Percentiles rank a stretch among this genome's conserved stretches.
Evolutionary conservation across 2,329 filamentous ascomycete genomes (phyloP).

Genomic region (Stemphylium lycopersici): DNA sequence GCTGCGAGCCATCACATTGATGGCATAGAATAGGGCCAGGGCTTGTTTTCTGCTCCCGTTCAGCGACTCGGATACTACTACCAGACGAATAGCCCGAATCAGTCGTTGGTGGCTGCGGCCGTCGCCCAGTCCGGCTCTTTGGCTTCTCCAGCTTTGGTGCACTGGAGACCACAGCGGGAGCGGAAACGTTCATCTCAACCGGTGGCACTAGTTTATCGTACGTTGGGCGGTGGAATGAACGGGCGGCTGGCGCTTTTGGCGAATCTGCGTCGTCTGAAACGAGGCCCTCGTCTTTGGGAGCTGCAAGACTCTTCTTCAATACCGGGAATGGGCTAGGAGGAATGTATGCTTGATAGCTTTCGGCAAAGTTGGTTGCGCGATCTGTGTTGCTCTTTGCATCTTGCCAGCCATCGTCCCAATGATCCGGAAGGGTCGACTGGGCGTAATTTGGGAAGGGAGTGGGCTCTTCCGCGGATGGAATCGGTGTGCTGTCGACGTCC

Average conservation of each 20-base stretch:
- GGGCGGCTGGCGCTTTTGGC: constrained; percentile 17
- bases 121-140: constrained; percentile 13
- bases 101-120: constrained; percentile 37
- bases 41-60: constrained; percentile 18
- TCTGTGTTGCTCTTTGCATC: constrained; percentile 24
- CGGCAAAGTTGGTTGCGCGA: constrained; percentile 31
- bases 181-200: constrained; percentile 5
- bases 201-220: constrained; percentile 21
- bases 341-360: constrained; percentile 39
- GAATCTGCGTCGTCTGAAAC: neutral
- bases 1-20: constrained; percentile 9
- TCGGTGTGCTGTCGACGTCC: neutral
- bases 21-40: constrained; percentile 7
- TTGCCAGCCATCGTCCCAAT: constrained; percentile 12
- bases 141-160: constrained; percentile 6
- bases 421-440: neutral
- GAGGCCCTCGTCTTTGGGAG: constrained; percentile 7
- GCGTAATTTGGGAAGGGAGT: constrained; percentile 2
- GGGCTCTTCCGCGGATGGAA: constrained; percentile 5
- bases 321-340: constrained; percentile 32
- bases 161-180: constrained; percentile 14
- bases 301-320: neutral
- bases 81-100: constrained; percentile 51
- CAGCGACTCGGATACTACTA: constrained; percentile 31
- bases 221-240: constrained; percentile 31